Percentiles rank a stretch among this genome's conserved stretches.
Conservation (phyloP, 768 basidiomycete genomes). For the Dioszegia crocea region DNA sequence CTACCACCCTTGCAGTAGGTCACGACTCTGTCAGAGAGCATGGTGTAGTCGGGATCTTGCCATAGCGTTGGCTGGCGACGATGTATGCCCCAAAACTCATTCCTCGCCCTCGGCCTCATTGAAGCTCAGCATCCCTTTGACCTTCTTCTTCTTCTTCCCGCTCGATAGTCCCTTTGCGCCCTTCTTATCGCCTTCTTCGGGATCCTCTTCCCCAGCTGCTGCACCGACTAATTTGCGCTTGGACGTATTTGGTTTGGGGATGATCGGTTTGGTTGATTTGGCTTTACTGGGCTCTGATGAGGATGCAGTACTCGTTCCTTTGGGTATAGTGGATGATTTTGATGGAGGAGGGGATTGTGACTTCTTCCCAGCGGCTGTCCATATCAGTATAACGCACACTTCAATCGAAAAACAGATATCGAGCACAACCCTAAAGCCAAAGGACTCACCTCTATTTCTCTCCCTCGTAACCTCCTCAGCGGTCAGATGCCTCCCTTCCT, state of each 20-base stretch:
- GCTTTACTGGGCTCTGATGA: neutral
- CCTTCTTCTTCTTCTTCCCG: constrained; percentile 46
- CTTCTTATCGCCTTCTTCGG: neutral
- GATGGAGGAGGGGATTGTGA: constrained; percentile 13
- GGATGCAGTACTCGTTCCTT: neutral
- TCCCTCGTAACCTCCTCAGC: constrained; percentile 70
- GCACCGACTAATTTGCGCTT: constrained; percentile 45
- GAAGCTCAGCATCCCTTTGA: constrained; percentile 51
- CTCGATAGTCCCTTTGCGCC: constrained; percentile 17
- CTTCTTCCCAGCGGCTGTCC: constrained; percentile 22
- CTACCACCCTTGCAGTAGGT: too few species aligned
- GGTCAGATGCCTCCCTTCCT: constrained; percentile 79
- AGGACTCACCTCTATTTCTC: constrained; percentile 36
- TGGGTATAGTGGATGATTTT: neutral
- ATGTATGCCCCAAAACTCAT: neutral
- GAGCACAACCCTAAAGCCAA: neutral
- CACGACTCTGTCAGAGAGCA: too few species aligned
- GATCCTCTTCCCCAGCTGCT: neutral
- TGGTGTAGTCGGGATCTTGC: too few species aligned
- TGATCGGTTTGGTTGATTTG: constrained; percentile 5
- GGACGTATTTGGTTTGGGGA: constrained; percentile 23
- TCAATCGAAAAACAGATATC: too few species aligned
- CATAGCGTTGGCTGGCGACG: too few species aligned
- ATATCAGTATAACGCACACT: neutral
- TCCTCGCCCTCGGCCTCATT: constrained; percentile 45